phyloP scores from a whole-genome alignment of 257 asterid genomes.

The Fraxinus pennsylvanica region DNA sequence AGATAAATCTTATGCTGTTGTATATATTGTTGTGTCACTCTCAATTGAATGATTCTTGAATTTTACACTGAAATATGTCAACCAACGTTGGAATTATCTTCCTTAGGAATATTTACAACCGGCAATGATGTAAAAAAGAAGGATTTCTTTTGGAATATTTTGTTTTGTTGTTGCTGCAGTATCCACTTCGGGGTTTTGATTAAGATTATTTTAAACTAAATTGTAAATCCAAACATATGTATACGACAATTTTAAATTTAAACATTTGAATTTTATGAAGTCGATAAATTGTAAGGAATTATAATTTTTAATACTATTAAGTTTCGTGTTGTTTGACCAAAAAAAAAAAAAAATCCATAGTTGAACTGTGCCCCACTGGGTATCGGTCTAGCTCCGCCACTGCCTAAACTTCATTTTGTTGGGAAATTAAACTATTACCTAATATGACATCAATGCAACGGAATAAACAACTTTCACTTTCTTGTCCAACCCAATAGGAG shows the following conservation, averaged over 20 bases:
- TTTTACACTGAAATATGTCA: slow-evolving; percentile 16
- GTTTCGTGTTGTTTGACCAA: no score
- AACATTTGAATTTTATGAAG: no score
- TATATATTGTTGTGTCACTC: slow-evolving; percentile 17
- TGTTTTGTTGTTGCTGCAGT: neutral
- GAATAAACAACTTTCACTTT: no score
- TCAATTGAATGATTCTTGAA: slow-evolving; percentile 37
- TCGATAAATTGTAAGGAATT: no score
- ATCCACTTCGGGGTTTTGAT: neutral
- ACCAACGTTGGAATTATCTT: neutral
- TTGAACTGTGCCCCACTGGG: no score
- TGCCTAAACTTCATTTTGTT: no score
- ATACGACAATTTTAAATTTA: neutral
- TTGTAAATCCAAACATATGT: neutral
- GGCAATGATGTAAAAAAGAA: neutral
- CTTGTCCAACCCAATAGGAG: no score
- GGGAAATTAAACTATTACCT: no score
- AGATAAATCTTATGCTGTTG: slow-evolving; percentile 17
- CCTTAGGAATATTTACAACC: neutral
- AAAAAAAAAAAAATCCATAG: no score
- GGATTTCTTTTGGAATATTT: neutral
- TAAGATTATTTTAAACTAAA: neutral
- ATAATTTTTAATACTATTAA: no score
- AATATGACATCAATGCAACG: no score
- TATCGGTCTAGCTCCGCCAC: no score